These are phyloP conservation scores for Podaxis sp. DNA, from an alignment of 768 basidiomycete genomes.

Conservation along the genomic window DNA sequence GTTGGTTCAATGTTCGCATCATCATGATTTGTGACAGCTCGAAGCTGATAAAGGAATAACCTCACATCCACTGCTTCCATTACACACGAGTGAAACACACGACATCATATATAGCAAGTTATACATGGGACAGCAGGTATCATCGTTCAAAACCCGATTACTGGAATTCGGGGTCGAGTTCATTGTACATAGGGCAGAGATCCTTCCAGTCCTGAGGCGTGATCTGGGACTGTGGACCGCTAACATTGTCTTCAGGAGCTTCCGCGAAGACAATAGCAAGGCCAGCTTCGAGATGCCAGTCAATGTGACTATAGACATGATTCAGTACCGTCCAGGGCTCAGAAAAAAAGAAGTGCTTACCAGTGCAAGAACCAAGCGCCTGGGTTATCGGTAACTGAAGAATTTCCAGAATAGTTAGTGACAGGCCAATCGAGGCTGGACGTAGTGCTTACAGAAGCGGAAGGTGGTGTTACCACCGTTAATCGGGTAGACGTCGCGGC, in stretches of 20 bases:
- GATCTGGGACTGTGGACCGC: constrained; percentile 22
- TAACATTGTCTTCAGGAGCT: constrained; percentile 20
- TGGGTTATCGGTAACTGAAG: constrained; percentile 53
- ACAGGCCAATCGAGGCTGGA: too few relatives aligned
- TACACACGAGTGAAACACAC: neutral
- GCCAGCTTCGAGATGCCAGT: constrained; percentile 37
- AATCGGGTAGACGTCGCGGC: constrained; percentile 17
- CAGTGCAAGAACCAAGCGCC: constrained; percentile 50
- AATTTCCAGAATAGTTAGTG: neutral
- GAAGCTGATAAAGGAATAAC: too few relatives aligned
- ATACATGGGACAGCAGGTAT: neutral
- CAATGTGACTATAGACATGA: constrained; percentile 26
- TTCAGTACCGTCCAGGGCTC: constrained; percentile 6
- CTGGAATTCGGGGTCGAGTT: constrained; percentile 12
- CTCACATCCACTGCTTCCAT: neutral
- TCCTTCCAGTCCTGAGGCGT: constrained; percentile 23
- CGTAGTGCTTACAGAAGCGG: constrained; percentile 16
- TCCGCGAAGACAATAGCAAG: constrained; percentile 39
- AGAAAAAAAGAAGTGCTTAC: constrained; percentile 27
- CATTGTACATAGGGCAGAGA: constrained; percentile 29
- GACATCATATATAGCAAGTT: neutral
- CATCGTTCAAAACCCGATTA: neutral
- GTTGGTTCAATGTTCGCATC: too few relatives aligned
- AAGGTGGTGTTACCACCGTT: constrained; percentile 17
- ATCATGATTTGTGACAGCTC: too few relatives aligned